A percentile compares a stretch with the other conserved stretches of the same genome.
These are phyloP conservation scores for Tolypocladium ophioglossoides DNA, from an alignment of 2,329 filamentous ascomycete species.

Conservation along the genomic window DNA sequence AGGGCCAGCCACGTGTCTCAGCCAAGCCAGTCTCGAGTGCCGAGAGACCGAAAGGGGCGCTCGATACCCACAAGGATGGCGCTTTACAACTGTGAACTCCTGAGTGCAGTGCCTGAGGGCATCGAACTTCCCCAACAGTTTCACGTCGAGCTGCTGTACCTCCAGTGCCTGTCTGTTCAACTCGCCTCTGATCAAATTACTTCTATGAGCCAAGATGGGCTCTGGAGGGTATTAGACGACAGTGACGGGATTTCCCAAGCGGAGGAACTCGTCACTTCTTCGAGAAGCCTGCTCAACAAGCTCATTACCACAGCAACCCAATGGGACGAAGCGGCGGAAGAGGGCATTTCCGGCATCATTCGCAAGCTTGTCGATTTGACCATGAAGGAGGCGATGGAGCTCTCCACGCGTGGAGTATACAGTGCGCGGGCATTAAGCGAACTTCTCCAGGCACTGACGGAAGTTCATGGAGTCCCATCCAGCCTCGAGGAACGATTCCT, in stretches of 20 bases:
- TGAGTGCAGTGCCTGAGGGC: conserved; percentile 32
- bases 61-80: conserved; percentile 68
- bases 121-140: conserved; percentile 27
- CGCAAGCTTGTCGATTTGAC: conserved; percentile 33
- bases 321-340: conserved; percentile 26
- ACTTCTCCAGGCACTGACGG: conserved; percentile 35
- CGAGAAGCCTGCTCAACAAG: conserved; percentile 24
- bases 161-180: conserved; percentile 39
- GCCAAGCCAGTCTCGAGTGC: conserved; percentile 18
- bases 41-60: conserved; percentile 57
- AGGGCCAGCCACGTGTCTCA: conserved; percentile 7
- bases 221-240: conserved; percentile 34
- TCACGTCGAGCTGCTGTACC: conserved; percentile 39
- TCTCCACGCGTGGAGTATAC: conserved; percentile 38
- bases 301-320: conserved; percentile 20
- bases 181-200: conserved; percentile 45
- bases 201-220: conserved; percentile 27
- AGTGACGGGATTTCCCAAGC: conserved; percentile 25
- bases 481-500: conserved; percentile 36
- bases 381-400: conserved; percentile 28
- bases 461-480: conserved; percentile 33
- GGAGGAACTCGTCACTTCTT: conserved; percentile 31
- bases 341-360: conserved; percentile 24
- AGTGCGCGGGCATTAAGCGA: conserved; percentile 40
- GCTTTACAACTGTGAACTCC: conserved; percentile 53